Conservation (phyloP, 2,329 filamentous ascomycete species). For the Lasiodiplodia gonubiensis region DNA sequence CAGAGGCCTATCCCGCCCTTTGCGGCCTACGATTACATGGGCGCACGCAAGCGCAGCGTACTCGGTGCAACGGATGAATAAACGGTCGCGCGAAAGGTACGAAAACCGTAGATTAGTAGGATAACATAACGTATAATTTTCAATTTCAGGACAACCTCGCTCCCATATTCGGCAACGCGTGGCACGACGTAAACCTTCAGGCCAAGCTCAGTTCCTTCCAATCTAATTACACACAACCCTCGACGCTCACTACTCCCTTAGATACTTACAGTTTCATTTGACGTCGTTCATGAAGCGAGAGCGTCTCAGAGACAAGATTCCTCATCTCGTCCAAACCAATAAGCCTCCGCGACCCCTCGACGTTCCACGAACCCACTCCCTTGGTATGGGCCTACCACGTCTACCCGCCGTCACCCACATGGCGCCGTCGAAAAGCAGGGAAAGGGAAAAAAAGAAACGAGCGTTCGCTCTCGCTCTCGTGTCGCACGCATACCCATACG, state of each 20-base stretch:
- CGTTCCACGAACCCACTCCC: constrained; percentile 4
- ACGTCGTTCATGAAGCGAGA: background rate
- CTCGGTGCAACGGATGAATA: background rate
- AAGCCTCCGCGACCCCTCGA: background rate
- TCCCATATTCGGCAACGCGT: background rate
- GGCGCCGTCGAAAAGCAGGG: background rate
- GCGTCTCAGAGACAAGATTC: background rate
- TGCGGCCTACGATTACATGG: background rate
- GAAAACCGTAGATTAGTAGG: constrained; percentile 4
- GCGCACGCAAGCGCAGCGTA: background rate
- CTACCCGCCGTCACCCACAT: background rate
- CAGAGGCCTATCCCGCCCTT: background rate
- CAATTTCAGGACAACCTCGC: background rate
- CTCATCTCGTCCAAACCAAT: background rate
- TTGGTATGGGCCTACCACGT: background rate
- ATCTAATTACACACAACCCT: background rate
- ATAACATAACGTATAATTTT: constrained; percentile 23
- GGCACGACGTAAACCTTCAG: background rate
- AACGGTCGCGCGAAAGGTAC: constrained; percentile 1
- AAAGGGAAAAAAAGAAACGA: background rate
- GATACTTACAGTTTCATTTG: background rate
- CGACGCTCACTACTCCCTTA: background rate
- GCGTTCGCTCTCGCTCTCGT: background rate
- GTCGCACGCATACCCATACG: background rate
- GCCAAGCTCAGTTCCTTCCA: background rate